Conservation (phyloP, 2,329 filamentous ascomycete species). For the Aspergillus carbonarius region DNA sequence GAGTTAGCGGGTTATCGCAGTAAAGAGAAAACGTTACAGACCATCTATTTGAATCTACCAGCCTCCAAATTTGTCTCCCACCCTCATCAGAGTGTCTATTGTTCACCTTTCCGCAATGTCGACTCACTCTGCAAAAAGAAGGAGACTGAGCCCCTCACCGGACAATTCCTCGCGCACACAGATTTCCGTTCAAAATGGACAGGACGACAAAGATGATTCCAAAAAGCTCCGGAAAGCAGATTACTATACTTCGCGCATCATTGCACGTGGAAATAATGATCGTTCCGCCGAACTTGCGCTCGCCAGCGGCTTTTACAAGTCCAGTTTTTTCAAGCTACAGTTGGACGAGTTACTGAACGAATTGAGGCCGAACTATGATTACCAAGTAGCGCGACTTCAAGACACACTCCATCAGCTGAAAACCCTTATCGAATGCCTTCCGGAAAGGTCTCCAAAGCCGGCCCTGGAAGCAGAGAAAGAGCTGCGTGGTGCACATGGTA, state of each 20-base stretch:
- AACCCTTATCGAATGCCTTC: constrained; percentile 56
- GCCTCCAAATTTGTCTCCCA: neutral
- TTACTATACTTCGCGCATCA: constrained; percentile 4
- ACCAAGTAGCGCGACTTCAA: constrained; percentile 55
- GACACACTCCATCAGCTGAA: constrained; percentile 57
- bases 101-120: constrained; percentile 27
- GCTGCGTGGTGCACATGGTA: constrained; percentile 63
- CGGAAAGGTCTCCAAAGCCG: constrained; percentile 49
- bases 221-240: constrained; percentile 2
- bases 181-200: constrained; percentile 14
- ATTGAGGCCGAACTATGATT: constrained; percentile 58
- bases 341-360: constrained; percentile 62
- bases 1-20: neutral
- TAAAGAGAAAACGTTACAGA: neutral
- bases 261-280: constrained; percentile 23
- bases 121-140: constrained; percentile 43
- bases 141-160: constrained; percentile 46
- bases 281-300: constrained; percentile 36
- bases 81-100: neutral
- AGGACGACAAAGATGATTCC: constrained; percentile 18
- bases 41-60: neutral
- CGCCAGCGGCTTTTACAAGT: constrained; percentile 60
- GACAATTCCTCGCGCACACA: constrained; percentile 5
- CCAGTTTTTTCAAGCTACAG: constrained; percentile 66
- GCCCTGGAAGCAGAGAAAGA: constrained; percentile 68